phyloP scores from a whole-genome alignment of 1,284 basidiomycete species.

The Cutaneotrichosporon curvatum region DNA sequence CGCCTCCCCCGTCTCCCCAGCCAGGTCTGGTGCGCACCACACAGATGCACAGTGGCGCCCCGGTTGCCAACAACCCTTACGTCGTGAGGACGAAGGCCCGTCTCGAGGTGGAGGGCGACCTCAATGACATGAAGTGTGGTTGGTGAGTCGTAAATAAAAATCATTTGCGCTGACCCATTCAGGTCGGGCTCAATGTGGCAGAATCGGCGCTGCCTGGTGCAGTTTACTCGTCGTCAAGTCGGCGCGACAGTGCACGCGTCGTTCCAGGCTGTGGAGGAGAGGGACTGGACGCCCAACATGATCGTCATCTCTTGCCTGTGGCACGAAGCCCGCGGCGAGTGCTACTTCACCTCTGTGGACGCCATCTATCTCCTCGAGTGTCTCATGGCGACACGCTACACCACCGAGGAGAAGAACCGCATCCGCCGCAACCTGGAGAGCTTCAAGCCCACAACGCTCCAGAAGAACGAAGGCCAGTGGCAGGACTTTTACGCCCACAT shows the following conservation, averaged over 20 bases:
- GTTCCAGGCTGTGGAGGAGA: slow-evolving; percentile 48
- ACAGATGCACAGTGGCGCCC: slow-evolving; percentile 25
- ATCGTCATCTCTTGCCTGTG: slow-evolving; percentile 77
- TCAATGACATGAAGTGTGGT: slow-evolving; percentile 50
- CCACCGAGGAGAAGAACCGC: slow-evolving; percentile 92
- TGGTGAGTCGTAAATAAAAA: too few species aligned
- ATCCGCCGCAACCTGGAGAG: slow-evolving; percentile 91
- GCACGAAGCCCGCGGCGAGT: slow-evolving; percentile 66
- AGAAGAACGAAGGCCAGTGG: slow-evolving; percentile 60
- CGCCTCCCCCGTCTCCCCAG: slow-evolving; percentile 19
- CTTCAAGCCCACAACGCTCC: slow-evolving; percentile 80
- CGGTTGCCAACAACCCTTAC: slow-evolving; percentile 23
- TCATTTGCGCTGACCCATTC: too few species aligned
- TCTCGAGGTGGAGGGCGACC: slow-evolving; percentile 48
- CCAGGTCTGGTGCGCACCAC: slow-evolving; percentile 41
- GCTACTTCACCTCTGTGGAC: slow-evolving; percentile 89
- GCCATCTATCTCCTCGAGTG: slow-evolving; percentile 87
- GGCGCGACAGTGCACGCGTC: slow-evolving; percentile 49
- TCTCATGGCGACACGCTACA: slow-evolving; percentile 73
- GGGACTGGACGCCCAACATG: slow-evolving; percentile 46
- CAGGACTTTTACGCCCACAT: slow-evolving; percentile 78
- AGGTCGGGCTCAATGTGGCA: slow-evolving; percentile 50
- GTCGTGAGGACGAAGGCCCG: slow-evolving; percentile 29
- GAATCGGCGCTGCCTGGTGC: slow-evolving; percentile 49
- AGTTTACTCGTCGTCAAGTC: slow-evolving; percentile 52